phyloP scores from a whole-genome alignment of 768 basidiomycete species.

The Suillus alpinus region DNA sequence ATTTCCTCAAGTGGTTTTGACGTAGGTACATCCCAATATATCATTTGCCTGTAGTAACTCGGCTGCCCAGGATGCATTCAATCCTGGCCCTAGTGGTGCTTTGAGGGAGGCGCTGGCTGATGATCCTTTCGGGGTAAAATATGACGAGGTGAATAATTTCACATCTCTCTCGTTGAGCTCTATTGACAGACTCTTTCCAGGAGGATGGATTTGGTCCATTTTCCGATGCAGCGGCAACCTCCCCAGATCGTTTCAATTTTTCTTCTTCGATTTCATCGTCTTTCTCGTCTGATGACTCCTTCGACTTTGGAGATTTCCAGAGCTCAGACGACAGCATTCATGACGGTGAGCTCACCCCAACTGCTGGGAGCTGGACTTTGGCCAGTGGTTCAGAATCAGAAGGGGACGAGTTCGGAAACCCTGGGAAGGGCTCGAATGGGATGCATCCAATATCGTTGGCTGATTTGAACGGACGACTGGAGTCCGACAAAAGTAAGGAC shows the following conservation, averaged over 20 bases:
- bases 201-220: constrained; percentile 81
- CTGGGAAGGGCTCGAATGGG: constrained; percentile 10
- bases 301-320: constrained; percentile 82
- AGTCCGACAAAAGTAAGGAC: constrained; percentile 6
- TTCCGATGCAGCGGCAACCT: constrained; percentile 56
- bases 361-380: constrained; percentile 70
- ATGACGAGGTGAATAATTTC: constrained; percentile 48
- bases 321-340: constrained; percentile 32
- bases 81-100: constrained; percentile 32
- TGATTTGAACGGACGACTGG: constrained; percentile 22
- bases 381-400: constrained; percentile 39
- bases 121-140: constrained; percentile 48
- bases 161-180: constrained; percentile 2
- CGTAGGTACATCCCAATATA: constrained; percentile 37
- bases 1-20: constrained; percentile 48
- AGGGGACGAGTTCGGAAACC: constrained; percentile 26
- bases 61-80: constrained; percentile 49
- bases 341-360: constrained; percentile 56
- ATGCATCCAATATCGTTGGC: constrained; percentile 28
- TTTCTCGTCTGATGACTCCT: constrained; percentile 66
- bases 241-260: constrained; percentile 54
- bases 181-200: constrained; percentile 18
- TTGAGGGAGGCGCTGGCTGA: constrained; percentile 37
- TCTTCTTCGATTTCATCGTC: constrained; percentile 46
- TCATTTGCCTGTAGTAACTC: neutral